phyloP scores from a whole-genome alignment of 805 yeast species.

The Vanderwaltozyma tropicalis region DNA sequence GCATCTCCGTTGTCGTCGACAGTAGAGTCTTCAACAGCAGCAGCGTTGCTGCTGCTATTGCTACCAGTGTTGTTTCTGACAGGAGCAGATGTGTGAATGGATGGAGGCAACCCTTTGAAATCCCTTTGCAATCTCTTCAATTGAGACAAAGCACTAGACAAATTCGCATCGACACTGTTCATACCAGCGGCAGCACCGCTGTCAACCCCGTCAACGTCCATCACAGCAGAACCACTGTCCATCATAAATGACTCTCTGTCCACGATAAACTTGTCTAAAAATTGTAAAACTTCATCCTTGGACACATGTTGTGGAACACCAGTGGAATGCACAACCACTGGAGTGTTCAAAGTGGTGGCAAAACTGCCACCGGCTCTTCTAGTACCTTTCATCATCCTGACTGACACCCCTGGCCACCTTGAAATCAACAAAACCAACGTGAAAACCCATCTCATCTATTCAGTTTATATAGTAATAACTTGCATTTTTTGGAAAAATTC shows the following conservation, averaged over 20 bases:
- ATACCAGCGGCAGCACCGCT: constrained; percentile 8
- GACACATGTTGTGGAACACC: constrained; percentile 17
- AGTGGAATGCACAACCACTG: constrained; percentile 21
- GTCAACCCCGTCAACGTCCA: constrained; percentile 4
- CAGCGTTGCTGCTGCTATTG: not conserved
- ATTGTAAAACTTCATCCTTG: constrained; percentile 19
- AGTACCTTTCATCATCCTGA: constrained; percentile 17
- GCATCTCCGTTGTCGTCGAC: constrained; percentile 5
- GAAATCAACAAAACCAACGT: too few relatives aligned
- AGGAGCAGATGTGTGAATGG: constrained; percentile 3
- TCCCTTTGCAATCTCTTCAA: constrained; percentile 66
- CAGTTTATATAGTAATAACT: too few relatives aligned
- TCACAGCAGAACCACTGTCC: not conserved
- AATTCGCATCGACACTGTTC: constrained; percentile 20
- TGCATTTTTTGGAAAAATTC: too few relatives aligned
- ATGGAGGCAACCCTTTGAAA: constrained; percentile 70
- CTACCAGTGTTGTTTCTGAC: not conserved
- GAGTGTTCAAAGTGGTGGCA: constrained; percentile 19
- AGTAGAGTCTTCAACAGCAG: not conserved
- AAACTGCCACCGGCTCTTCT: constrained; percentile 14
- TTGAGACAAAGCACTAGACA: constrained; percentile 38
- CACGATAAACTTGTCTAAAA: constrained; percentile 20
- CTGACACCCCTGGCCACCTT: too few relatives aligned
- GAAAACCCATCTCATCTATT: too few relatives aligned
- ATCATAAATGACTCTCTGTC: constrained; percentile 17